Conservation (phyloP, 805 yeast genomes). For the Grigorovia transvaalensis region DNA sequence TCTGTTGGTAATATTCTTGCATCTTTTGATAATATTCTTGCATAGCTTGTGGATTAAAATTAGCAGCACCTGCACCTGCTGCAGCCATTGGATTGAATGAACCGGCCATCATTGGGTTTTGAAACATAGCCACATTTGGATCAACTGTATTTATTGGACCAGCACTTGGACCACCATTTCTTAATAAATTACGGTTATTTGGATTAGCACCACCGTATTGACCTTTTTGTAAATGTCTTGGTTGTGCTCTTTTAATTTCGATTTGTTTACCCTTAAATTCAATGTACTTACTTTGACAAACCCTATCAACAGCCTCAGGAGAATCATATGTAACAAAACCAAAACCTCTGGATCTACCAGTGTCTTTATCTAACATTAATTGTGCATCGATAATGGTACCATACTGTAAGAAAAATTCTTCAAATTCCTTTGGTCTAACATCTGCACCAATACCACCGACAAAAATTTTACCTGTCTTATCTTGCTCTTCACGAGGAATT, state of each 20-base stretch:
- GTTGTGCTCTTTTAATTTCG: slow-evolving; percentile 80
- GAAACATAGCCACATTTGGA: slow-evolving; percentile 17
- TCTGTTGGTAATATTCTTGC: slow-evolving; percentile 39
- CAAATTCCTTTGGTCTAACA: slow-evolving; percentile 85
- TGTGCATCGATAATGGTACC: slow-evolving; percentile 94
- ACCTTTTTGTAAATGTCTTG: slow-evolving; percentile 55
- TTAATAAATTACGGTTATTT: slow-evolving; percentile 14
- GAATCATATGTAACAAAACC: slow-evolving; percentile 95
- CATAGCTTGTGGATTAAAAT: slow-evolving; percentile 44
- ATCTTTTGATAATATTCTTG: slow-evolving; percentile 54
- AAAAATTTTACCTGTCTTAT: slow-evolving; percentile 89
- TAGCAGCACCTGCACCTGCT: slow-evolving; percentile 9
- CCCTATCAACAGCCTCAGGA: slow-evolving; percentile 87
- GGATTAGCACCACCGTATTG: slow-evolving; percentile 4
- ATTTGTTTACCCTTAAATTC: slow-evolving; percentile 77
- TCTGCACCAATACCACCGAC: slow-evolving; percentile 96
- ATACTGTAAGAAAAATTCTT: slow-evolving; percentile 73
- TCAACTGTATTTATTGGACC: slow-evolving; percentile 6
- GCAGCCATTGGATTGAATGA: slow-evolving; percentile 20
- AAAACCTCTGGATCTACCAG: slow-evolving; percentile 94
- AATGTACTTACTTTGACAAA: slow-evolving; percentile 70
- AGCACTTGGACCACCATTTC: slow-evolving; percentile 20
- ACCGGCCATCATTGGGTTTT: slow-evolving; percentile 23
- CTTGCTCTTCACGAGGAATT: slow-evolving; percentile 95
- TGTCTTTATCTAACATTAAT: slow-evolving; percentile 93